Evolutionary conservation across 495 filamentous ascomycete species (phyloP).

Genomic region (Podospora conica): DNA sequence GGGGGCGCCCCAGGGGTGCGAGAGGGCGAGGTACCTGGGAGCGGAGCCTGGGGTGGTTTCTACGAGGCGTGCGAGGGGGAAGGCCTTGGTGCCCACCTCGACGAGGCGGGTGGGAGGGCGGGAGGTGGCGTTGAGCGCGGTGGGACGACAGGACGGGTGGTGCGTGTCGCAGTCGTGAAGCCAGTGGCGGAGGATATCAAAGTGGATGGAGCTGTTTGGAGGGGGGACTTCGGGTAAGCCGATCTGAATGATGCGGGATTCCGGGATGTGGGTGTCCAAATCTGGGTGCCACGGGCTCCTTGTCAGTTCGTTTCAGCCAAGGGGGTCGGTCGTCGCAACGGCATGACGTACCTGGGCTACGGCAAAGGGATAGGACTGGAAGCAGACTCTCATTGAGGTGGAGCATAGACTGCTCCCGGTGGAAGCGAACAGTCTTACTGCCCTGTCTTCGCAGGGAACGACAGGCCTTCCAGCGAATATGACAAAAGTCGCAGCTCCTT

Average conservation of each 20-base stretch:
- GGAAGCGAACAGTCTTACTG: constrained; percentile 5
- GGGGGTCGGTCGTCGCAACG: neutral
- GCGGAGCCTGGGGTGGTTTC: neutral
- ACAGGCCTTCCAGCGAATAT: constrained; percentile 12
- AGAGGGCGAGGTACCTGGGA: constrained; percentile 15
- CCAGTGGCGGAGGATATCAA: constrained; percentile 18
- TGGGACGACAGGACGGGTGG: constrained; percentile 9
- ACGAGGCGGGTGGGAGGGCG: constrained; percentile 23
- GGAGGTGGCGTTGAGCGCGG: constrained; percentile 2
- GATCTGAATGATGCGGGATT: constrained; percentile 7
- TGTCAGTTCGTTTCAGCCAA: neutral
- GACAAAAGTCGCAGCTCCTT: constrained; percentile 15
- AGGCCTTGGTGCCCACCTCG: constrained; percentile 17
- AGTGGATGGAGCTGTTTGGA: constrained; percentile 13
- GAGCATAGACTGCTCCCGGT: constrained; percentile 11
- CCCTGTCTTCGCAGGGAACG: constrained; percentile 1
- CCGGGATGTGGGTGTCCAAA: neutral
- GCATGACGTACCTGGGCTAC: constrained; percentile 1
- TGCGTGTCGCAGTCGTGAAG: constrained; percentile 21
- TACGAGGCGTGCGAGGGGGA: constrained; percentile 4
- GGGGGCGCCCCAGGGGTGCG: constrained; percentile 16
- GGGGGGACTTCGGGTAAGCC: constrained; percentile 17
- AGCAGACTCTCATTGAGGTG: constrained; percentile 5
- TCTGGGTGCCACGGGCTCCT: neutral
- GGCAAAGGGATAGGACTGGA: constrained; percentile 9